Evolutionary conservation across 2,329 filamentous ascomycete species (phyloP).

Genomic region (Paracamarosporium sp.): DNA sequence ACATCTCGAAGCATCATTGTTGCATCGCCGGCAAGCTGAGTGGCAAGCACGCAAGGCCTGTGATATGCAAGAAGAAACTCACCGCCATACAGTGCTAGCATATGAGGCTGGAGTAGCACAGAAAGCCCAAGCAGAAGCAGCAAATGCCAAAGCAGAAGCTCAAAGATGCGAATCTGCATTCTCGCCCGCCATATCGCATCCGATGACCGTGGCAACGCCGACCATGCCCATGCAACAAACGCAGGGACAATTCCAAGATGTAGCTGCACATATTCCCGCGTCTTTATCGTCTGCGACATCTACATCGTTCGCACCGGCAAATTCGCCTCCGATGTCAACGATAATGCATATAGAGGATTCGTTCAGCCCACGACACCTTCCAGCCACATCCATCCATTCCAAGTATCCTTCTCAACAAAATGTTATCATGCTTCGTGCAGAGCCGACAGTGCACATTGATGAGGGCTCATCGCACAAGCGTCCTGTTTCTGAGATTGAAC

Average conservation of each 20-base stretch:
- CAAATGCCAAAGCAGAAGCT: background rate
- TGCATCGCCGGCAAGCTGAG: background rate
- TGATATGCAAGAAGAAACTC: background rate
- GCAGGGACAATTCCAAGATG: background rate
- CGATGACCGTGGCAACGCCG: background rate
- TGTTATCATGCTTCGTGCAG: background rate
- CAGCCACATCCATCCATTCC: background rate
- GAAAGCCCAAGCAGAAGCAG: background rate
- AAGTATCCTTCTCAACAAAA: background rate
- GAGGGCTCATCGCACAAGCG: background rate
- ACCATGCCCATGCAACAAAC: background rate
- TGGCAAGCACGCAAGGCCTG: background rate
- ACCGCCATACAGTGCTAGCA: background rate
- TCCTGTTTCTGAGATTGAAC: background rate
- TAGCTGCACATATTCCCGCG: background rate
- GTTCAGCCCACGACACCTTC: background rate
- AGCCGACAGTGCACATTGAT: background rate
- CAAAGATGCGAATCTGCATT: background rate
- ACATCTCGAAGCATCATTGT: background rate
- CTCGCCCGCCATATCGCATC: no score
- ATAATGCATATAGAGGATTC: background rate
- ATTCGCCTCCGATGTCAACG: no score
- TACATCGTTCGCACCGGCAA: background rate
- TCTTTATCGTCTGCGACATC: background rate
- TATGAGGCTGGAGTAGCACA: no score